Percentiles rank a stretch among this genome's conserved stretches.
These are phyloP conservation scores for Penicillium corylophilum DNA, from an alignment of 2,329 filamentous ascomycete species.

Conservation along the genomic window DNA sequence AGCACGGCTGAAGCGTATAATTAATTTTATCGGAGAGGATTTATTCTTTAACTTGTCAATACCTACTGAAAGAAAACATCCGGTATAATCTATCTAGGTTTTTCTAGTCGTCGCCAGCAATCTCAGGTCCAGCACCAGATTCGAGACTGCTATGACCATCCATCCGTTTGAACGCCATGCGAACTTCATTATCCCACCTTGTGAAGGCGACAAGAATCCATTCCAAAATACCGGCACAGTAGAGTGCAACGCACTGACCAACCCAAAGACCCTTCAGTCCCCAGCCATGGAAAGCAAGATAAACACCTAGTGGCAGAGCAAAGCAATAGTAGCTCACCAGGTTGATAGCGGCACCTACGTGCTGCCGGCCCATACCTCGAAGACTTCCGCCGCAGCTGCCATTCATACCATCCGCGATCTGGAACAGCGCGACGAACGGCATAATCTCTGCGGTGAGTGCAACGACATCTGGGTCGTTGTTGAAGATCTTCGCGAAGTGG, in stretches of 20 bases:
- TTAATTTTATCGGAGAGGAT: too few species aligned
- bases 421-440: constrained; percentile 84
- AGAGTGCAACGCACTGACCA: constrained; percentile 77
- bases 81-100: neutral
- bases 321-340: constrained; percentile 80
- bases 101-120: neutral
- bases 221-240: constrained; percentile 73
- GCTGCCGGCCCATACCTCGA: constrained; percentile 81
- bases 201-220: constrained; percentile 67
- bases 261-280: constrained; percentile 78
- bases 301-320: constrained; percentile 77
- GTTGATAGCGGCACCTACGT: constrained; percentile 80
- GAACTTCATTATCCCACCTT: neutral
- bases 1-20: too few species aligned
- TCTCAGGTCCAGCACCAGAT: neutral
- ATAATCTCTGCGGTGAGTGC: constrained; percentile 74
- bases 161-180: neutral
- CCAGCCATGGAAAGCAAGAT: constrained; percentile 83
- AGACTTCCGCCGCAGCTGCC: constrained; percentile 79
- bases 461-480: constrained; percentile 71
- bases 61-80: too few species aligned
- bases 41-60: too few species aligned
- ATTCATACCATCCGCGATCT: constrained; percentile 85
- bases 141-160: neutral
- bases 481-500: constrained; percentile 76